Conservation (phyloP, 1,139 yeast genomes). For the Yamadazyma friedrichii region DNA sequence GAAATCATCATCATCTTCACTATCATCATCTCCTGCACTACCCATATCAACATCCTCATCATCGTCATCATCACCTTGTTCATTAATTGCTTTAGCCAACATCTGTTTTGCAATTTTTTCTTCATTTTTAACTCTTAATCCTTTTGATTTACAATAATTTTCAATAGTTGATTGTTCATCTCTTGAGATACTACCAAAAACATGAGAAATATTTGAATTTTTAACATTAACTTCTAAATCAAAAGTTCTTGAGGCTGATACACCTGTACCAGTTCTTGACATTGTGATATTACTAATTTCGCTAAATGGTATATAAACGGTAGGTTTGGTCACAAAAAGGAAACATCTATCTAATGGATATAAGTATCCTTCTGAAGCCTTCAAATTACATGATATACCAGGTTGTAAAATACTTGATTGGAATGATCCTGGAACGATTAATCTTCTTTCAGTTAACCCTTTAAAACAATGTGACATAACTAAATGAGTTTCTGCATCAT, state of each 20-base stretch:
- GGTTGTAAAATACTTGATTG: slow-evolving; percentile 72
- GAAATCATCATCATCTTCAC: slow-evolving; percentile 70
- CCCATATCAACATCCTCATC: slow-evolving; percentile 70
- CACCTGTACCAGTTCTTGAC: slow-evolving; percentile 84
- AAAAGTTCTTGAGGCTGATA: slow-evolving; percentile 83
- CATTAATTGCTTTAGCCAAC: slow-evolving; percentile 74
- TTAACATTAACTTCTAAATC: slow-evolving; percentile 80
- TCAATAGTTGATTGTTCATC: slow-evolving; percentile 87
- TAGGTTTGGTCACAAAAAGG: slow-evolving; percentile 90
- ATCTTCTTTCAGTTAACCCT: slow-evolving; percentile 85
- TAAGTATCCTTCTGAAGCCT: slow-evolving; percentile 92
- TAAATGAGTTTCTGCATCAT: slow-evolving; percentile 80
- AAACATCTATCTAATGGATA: slow-evolving; percentile 90
- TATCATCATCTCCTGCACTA: slow-evolving; percentile 68
- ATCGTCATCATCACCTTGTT: slow-evolving; percentile 66
- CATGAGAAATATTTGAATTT: slow-evolving; percentile 67
- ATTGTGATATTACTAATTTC: slow-evolving; percentile 77
- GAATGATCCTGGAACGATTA: slow-evolving; percentile 85
- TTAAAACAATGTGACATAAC: slow-evolving; percentile 88
- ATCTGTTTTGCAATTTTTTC: slow-evolving; percentile 83
- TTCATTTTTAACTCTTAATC: slow-evolving; percentile 80
- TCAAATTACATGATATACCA: slow-evolving; percentile 87
- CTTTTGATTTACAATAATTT: slow-evolving; percentile 72
- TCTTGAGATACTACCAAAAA: slow-evolving; percentile 84
- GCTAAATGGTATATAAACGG: slow-evolving; percentile 83